A percentile compares a stretch with the other conserved stretches of the same genome.
Evolutionary conservation across 2,329 filamentous ascomycete genomes (phyloP).

Genomic region (Fusarium odoratissimum): DNA sequence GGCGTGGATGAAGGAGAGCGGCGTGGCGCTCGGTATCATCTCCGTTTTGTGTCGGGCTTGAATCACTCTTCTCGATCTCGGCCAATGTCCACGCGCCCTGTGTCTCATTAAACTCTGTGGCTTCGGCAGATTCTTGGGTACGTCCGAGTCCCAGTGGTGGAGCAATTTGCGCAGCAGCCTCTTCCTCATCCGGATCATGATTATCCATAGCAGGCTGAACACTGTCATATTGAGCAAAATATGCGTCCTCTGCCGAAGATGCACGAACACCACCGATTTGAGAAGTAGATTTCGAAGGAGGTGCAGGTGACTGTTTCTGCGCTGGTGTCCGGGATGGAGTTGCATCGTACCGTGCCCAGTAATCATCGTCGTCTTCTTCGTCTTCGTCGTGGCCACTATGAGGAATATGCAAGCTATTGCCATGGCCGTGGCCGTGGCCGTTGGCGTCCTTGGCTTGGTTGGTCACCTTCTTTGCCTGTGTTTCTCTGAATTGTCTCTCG

Average conservation of each 20-base stretch:
- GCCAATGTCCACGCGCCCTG: slow-evolving; percentile 57
- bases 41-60: slow-evolving; percentile 40
- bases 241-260: slow-evolving; percentile 71
- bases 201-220: slow-evolving; percentile 85
- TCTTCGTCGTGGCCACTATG: slow-evolving; percentile 49
- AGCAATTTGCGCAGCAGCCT: slow-evolving; percentile 46
- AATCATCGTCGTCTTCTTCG: slow-evolving; percentile 78
- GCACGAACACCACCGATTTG: slow-evolving; percentile 37
- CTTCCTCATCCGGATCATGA: slow-evolving; percentile 81
- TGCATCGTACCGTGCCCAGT: slow-evolving; percentile 83
- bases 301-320: slow-evolving; percentile 71
- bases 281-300: slow-evolving; percentile 51
- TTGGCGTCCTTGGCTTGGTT: slow-evolving; percentile 25
- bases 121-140: slow-evolving; percentile 28
- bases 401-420: slow-evolving; percentile 26
- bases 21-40: slow-evolving; percentile 50
- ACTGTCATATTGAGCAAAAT: slow-evolving; percentile 80
- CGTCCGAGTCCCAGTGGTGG: slow-evolving; percentile 49
- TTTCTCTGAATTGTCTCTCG: slow-evolving; percentile 64
- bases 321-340: slow-evolving; percentile 75
- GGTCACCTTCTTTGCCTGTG: slow-evolving; percentile 36
- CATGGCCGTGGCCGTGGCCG: slow-evolving; percentile 16
- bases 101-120: slow-evolving; percentile 43
- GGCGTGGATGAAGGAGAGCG: slow-evolving; percentile 66
- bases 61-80: slow-evolving; percentile 56